Base-by-base conservation (phyloP, 73 alveolate species). In the Paramecium pentaurelia region DNA sequence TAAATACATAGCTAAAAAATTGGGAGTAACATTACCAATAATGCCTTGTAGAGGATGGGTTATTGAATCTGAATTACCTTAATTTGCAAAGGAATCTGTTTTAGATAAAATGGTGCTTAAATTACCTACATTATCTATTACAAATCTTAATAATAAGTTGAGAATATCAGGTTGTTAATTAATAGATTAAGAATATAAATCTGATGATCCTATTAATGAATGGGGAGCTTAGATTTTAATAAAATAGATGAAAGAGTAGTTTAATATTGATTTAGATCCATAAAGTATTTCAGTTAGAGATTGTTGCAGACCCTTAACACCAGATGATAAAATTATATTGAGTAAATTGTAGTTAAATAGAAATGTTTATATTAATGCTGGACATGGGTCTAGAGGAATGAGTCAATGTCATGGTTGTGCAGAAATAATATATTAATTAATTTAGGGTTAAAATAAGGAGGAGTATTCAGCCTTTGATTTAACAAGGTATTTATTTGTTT, bases 371-470 rank as follows among this genome's bases (percentile, higher is more conserved):
- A 16, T 80, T 1, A 45, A 42, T 42, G 58, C 91, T 45, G 91
- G 91, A 11, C 91, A 80, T 80, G 91, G 91, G 0, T 42, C 77
- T n/a, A 80, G 75, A 80, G 91, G 91, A 44, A 42, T 80, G 71
- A 80, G 91, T 47, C 27, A 80, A 16, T 80, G 77, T 80, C 34
- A 32, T 49, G 91, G 58, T 32, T 80, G 64, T 6, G 91, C 91
- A 11, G 91, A 80, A 47, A n/a, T 80, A 4, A 25, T 80, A 12
- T 80, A 80, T 80, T 34, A 64, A 64, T 27, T 64, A 27, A 64
- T 64, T 36, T 12, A 34, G 28, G 84, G 84, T 14, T 34, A 64
- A 32, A 28, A 28, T 5, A 64, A 34, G 11, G 70, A 54, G 32
- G 42, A 64, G 0, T 64, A 32, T 64, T 28, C 16, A 12, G 84